Evolutionary conservation across 176 grass and related monocot genomes (phyloP).

Genomic region (Urochloa ruziziensis): DNA sequence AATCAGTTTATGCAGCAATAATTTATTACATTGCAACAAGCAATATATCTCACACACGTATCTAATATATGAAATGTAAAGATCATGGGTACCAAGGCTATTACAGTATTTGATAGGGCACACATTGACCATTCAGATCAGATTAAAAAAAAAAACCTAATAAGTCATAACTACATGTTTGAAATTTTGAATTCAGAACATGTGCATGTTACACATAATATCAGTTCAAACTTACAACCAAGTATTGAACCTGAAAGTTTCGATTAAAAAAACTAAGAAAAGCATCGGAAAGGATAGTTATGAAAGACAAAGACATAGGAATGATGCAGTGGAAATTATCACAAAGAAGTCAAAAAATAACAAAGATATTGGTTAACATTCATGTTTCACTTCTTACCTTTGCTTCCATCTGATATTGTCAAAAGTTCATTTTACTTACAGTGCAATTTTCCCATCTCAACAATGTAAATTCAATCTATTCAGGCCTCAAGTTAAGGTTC

Average conservation of each 20-base stretch:
- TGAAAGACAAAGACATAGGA: neutral
- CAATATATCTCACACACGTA: constrained; percentile 17
- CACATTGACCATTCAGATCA: neutral
- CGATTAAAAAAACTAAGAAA: neutral
- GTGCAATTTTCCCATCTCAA: neutral
- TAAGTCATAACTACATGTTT: no score
- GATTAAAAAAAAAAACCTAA: neutral
- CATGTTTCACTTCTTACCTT: constrained; percentile 18
- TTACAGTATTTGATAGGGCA: constrained; percentile 1
- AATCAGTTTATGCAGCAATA: neutral
- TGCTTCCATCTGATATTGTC: neutral
- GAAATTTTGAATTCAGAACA: neutral
- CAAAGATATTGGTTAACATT: constrained; percentile 9
- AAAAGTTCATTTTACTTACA: constrained; percentile 29
- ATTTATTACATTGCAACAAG: neutral
- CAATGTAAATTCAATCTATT: constrained; percentile 12
- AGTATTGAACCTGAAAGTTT: neutral
- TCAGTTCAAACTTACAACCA: neutral
- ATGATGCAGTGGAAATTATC: neutral
- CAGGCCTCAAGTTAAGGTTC: neutral
- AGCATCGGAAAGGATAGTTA: neutral
- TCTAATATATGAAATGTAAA: constrained; percentile 9
- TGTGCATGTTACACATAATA: neutral
- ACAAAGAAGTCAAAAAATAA: neutral
- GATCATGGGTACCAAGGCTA: neutral